Evolutionary conservation across 192 early-diverging fungal species (phyloP), one percentile per base, ranked within the genome.

Genomic region (Allomyces macrogynus): DNA sequence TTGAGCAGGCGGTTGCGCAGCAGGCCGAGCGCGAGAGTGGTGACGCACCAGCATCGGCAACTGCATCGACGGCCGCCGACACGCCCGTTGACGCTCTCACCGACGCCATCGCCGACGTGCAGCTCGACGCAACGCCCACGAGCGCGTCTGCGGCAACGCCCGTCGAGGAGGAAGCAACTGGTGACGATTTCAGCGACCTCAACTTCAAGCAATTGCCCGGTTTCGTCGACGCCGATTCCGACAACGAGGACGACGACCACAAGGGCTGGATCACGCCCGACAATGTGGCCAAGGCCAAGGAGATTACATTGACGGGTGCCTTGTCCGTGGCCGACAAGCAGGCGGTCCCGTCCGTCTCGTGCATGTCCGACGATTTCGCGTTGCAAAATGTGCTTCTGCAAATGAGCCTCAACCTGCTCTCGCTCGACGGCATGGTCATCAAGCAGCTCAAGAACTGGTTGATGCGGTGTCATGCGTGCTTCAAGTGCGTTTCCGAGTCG

Each of bases 361-460:
- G 92, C 71, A 87, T 89, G 49, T 92, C 93, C 0, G 72, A 79
- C 12, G 93, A 97, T 77, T 97, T 91, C 70, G 92, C 93, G 25
- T 91, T 95, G 89, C 91, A 84, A 78, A 98, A 98, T 73, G 89
- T 97, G 18, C 70, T 95, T 44, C 73, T 98, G 63, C 91, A 94
- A 75, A 94, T 97, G 88, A 81, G 85, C 22, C 78, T 98, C 68
- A 78, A 81, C 61, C 78, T 98, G 44, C 72, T 95, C 10, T 87
- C 87, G 5, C 73, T 87, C 12, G 91, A 95, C 69, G 95, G 95
- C 62, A 69, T 88, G 10, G 69, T 78, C 18, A 86, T 98, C 60
- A 80, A 65, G 27, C 78, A 80, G 27, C 72, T 94, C 68, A 89
- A 90, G 72, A 92, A 81, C 61, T 93, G 85, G 84, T 88, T 95